Evolutionary conservation across 306 rosid species (phyloP).

Genomic region (Lablab purpureus): DNA sequence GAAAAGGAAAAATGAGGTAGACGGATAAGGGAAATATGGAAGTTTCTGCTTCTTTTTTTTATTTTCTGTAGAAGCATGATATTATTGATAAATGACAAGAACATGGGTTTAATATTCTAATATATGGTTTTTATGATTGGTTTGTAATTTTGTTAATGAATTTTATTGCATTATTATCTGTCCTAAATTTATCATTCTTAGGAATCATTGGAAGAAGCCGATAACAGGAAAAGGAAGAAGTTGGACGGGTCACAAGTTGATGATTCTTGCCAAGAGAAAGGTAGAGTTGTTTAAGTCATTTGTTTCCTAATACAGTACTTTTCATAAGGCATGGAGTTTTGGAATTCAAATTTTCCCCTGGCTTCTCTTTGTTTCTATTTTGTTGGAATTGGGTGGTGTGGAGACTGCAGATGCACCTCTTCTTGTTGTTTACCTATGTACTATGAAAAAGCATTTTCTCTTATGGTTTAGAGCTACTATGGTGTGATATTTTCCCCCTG

Average conservation of each 20-base stretch:
- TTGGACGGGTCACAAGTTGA: constrained; percentile 41
- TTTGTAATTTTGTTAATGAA: constrained; percentile 33
- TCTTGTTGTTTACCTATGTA: constrained; percentile 17
- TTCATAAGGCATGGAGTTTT: constrained; percentile 9
- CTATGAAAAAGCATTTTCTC: constrained; percentile 22
- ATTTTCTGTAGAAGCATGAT: constrained; percentile 12
- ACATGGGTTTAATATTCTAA: constrained; percentile 16
- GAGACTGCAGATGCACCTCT: constrained; percentile 2
- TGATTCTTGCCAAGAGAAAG: constrained; percentile 56
- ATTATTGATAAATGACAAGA: neutral
- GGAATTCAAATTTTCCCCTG: neutral
- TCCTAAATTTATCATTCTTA: constrained; percentile 56
- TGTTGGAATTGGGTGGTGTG: constrained; percentile 4
- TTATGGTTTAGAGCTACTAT: constrained; percentile 10
- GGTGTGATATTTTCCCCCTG: neutral
- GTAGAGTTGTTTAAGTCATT: constrained; percentile 30
- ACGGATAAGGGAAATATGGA: constrained; percentile 37
- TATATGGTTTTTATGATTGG: constrained; percentile 9
- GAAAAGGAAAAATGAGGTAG: constrained; percentile 69
- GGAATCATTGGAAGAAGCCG: constrained; percentile 55
- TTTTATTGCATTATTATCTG: constrained; percentile 16
- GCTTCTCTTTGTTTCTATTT: neutral
- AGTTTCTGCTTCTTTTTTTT: constrained; percentile 35
- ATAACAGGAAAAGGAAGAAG: constrained; percentile 62
- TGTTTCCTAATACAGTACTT: constrained; percentile 24